Base-by-base conservation (phyloP, 169 alveolate genomes). In the Plasmodium coatneyi region DNA sequence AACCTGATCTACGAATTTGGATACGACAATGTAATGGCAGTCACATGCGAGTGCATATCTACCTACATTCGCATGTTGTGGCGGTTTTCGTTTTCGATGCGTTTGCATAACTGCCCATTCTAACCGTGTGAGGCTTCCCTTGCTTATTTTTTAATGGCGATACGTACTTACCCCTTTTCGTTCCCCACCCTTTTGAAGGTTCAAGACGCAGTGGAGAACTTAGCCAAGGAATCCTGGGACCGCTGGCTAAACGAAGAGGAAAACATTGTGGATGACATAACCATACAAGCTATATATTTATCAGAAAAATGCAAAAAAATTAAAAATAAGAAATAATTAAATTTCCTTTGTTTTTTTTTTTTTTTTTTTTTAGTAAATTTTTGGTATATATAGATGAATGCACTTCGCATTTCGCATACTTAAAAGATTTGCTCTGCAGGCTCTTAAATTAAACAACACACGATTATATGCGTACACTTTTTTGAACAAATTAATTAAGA, bases 231-330 rank as follows among this genome's bases (percentile, higher is more conserved):
- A 74, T 96, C 98, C 36, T 97, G 98, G 97, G 95, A 93, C 70
- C 96, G 98, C 34, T 97, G 98, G 98, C 92, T 97, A 22, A 95
- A 89, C 71, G 98, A 97, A 81, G 98, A 97, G 81, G 97, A 96
- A 22, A 96, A 96, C 82, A 97, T 97, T 19, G 98, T 97, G n/a
- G 98, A 97, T 71, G 98, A 97, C 60, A 96, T 97, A 30, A 97
- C 98, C 80, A 95, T 96, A 60, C 95, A 95, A 54, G 96, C 96
- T 14, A 93, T 87, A 32, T 95, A 92, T 78, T 82, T 97, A 89
- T 80, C 94, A 79, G 94, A 89, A 22, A 89, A 89, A 79, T 78
- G 43, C 43, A 94, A 83, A 83, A 52, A 86, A 34, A 28, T 66
- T 71, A 54, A 83, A 83, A 19, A 30, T 30, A 71, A 28, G 0